These are phyloP conservation scores for Verticillium albo-atrum DNA, from an alignment of 2,329 filamentous ascomycete genomes.

Conservation along the genomic window DNA sequence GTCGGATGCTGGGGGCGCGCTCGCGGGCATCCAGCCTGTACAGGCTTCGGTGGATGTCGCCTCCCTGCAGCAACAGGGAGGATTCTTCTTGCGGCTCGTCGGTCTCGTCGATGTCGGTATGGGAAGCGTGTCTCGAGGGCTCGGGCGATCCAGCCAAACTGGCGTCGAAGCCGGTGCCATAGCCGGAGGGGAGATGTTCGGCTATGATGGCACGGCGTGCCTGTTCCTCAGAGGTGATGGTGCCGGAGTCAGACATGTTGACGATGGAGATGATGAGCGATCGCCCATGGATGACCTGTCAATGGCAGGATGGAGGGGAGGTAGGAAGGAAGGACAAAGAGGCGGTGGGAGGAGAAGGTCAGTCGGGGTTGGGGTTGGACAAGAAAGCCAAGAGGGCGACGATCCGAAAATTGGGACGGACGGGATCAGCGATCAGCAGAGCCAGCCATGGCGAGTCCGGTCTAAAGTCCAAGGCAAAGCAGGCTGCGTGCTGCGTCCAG, in stretches of 20 bases:
- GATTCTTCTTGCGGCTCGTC: constrained; percentile 44
- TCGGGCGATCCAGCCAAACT: constrained; percentile 2
- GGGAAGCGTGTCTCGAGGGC: neutral
- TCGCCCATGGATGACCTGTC: neutral
- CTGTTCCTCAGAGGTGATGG: neutral
- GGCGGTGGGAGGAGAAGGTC: neutral
- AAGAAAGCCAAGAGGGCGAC: neutral
- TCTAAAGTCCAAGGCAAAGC: neutral
- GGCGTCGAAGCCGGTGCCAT: constrained; percentile 13
- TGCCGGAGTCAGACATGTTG: constrained; percentile 3
- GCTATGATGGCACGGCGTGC: constrained; percentile 6
- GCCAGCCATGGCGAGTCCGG: neutral
- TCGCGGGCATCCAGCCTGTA: constrained; percentile 65
- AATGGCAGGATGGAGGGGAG: neutral
- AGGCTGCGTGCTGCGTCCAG: too few relatives aligned
- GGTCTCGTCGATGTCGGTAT: constrained; percentile 18
- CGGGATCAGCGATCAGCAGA: neutral
- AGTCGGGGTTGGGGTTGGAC: neutral
- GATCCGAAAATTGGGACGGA: neutral
- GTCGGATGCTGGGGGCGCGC: constrained; percentile 35
- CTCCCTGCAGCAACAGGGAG: constrained; percentile 68
- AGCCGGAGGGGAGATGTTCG: constrained; percentile 12
- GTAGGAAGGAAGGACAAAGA: neutral
- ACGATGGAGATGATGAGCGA: neutral
- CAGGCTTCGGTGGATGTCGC: constrained; percentile 73